These are phyloP conservation scores for Ceratobasidium sp. DNA, from an alignment of 1,284 basidiomycete genomes.

Conservation along the genomic window DNA sequence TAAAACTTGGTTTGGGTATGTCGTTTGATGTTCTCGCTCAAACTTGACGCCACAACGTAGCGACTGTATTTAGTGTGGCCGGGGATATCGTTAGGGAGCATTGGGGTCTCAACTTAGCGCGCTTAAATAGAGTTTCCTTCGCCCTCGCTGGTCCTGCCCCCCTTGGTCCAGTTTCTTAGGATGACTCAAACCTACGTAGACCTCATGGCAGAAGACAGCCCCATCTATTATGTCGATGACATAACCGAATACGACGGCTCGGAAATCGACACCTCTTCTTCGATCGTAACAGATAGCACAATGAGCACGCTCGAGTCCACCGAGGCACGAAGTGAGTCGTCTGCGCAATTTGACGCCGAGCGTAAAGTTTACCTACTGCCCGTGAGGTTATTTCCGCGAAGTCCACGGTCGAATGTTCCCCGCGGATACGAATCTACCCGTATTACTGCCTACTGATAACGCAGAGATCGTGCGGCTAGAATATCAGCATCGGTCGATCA, in stretches of 20 bases:
- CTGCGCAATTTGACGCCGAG: background rate
- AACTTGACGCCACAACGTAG: no score
- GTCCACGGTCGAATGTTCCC: slow-evolving; percentile 24
- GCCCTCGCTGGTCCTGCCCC: no score
- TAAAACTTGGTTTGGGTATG: no score
- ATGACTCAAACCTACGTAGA: slow-evolving; percentile 15
- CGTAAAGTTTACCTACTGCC: background rate
- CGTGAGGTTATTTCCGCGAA: slow-evolving; percentile 20
- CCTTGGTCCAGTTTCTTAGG: background rate
- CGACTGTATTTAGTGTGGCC: no score
- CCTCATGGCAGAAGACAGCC: slow-evolving; percentile 4
- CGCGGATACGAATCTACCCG: slow-evolving; percentile 21
- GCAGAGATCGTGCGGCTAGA: background rate
- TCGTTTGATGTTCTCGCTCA: no score
- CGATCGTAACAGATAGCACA: slow-evolving; percentile 15
- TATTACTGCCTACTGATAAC: background rate
- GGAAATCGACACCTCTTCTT: slow-evolving; percentile 19
- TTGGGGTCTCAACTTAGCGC: no score
- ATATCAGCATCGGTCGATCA: slow-evolving; percentile 1
- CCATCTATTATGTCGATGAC: slow-evolving; percentile 24
- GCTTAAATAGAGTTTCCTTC: no score
- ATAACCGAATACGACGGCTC: slow-evolving; percentile 11
- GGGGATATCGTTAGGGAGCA: no score
- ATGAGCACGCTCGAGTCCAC: slow-evolving; percentile 31
- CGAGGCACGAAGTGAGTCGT: slow-evolving; percentile 16